Evolutionary conservation across 805 yeast species (phyloP).

Genomic region (Candida manassasensis): DNA sequence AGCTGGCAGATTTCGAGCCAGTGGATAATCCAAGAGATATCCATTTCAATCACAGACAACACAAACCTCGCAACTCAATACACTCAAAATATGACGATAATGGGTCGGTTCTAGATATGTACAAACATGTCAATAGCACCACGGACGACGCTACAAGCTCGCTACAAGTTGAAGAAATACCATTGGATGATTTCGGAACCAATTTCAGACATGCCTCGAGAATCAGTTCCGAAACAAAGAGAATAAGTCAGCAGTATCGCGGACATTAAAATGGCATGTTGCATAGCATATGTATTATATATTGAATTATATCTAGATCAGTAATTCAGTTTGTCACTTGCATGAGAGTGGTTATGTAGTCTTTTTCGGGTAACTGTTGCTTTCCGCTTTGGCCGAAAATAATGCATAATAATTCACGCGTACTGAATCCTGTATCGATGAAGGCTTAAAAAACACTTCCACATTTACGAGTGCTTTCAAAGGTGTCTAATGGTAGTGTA

Average conservation of each 20-base stretch:
- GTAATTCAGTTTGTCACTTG: no score
- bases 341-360: no score
- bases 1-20: neutral
- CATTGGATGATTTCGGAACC: slow-evolving; percentile 37
- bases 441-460: no score
- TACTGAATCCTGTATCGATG: no score
- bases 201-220: slow-evolving; percentile 19
- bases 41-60: neutral
- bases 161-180: slow-evolving; percentile 48
- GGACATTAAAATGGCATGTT: slow-evolving; percentile 2
- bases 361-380: no score
- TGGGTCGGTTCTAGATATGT: slow-evolving; percentile 29
- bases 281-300: no score
- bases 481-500: no score
- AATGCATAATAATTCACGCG: no score
- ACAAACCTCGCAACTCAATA: neutral
- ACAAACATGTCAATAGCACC: slow-evolving; percentile 23
- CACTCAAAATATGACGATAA: slow-evolving; percentile 14
- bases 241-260: slow-evolving; percentile 5
- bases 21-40: neutral
- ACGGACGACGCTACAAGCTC: slow-evolving; percentile 28
- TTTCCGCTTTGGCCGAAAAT: no score
- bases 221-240: slow-evolving; percentile 17
- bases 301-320: no score
- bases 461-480: no score